phyloP scores from a whole-genome alignment of 2,329 filamentous ascomycete genomes.

The Cladosporium sp. region DNA sequence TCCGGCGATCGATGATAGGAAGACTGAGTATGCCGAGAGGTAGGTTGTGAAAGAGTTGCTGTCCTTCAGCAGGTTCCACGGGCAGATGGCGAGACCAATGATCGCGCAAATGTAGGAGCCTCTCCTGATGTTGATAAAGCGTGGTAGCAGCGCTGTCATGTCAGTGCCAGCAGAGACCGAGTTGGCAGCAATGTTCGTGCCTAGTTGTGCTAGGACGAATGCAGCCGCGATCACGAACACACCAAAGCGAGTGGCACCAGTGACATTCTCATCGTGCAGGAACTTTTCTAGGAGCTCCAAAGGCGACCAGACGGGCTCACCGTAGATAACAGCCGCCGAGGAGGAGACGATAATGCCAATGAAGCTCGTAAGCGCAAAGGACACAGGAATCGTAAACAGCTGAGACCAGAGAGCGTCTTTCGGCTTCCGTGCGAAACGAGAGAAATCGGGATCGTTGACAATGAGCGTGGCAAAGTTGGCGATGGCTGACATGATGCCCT shows the following conservation, averaged over 20 bases:
- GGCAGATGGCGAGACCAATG: slow-evolving; percentile 42
- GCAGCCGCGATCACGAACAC: slow-evolving; percentile 52
- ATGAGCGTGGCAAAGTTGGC: slow-evolving; percentile 73
- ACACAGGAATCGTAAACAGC: slow-evolving; percentile 56
- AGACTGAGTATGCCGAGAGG: slow-evolving; percentile 87
- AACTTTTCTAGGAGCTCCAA: slow-evolving; percentile 43
- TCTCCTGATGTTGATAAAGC: slow-evolving; percentile 47
- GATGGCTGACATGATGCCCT: slow-evolving; percentile 84
- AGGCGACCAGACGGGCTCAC: slow-evolving; percentile 41
- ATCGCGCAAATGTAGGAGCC: slow-evolving; percentile 58
- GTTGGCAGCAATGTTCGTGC: slow-evolving; percentile 48
- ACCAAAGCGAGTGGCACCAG: slow-evolving; percentile 51
- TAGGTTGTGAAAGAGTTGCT: slow-evolving; percentile 89
- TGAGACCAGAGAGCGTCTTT: slow-evolving; percentile 79
- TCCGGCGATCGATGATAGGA: slow-evolving; percentile 91
- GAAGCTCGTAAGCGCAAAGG: slow-evolving; percentile 70
- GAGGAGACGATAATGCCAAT: slow-evolving; percentile 56
- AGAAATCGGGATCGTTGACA: slow-evolving; percentile 45
- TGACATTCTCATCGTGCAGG: slow-evolving; percentile 43
- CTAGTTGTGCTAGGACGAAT: slow-evolving; percentile 54
- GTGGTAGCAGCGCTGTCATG: slow-evolving; percentile 46
- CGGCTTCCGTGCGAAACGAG: slow-evolving; percentile 77
- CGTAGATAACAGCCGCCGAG: slow-evolving; percentile 48
- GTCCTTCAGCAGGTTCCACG: slow-evolving; percentile 51
- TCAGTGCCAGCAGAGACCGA: slow-evolving; percentile 47